A percentile compares a stretch with the other conserved stretches of the same genome.
Conservation (phyloP, 2,329 filamentous ascomycete species). For the Diaporthe nobilis region DNA sequence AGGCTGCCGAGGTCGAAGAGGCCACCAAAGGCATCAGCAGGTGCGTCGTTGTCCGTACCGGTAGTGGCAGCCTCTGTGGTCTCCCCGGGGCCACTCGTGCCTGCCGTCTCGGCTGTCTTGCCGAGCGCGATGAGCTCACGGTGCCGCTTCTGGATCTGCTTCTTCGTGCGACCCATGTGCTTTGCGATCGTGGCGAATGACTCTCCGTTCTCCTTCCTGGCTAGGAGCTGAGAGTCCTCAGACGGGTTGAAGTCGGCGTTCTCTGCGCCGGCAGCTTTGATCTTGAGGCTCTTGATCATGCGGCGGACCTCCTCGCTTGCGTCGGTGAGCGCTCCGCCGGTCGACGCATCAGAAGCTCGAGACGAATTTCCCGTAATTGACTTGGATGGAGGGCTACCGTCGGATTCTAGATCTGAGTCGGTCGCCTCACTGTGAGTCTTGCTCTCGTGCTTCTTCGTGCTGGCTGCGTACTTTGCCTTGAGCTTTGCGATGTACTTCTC, state of each 20-base stretch:
- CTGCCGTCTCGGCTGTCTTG: constrained; percentile 35
- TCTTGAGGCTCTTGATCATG: constrained; percentile 36
- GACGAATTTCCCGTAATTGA: not conserved
- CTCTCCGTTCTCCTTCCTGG: constrained; percentile 42
- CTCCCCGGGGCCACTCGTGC: not conserved
- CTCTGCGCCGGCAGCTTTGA: constrained; percentile 34
- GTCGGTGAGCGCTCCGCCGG: constrained; percentile 11
- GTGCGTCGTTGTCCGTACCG: constrained; percentile 10
- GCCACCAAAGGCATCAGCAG: not conserved
- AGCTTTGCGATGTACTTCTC: constrained; percentile 35
- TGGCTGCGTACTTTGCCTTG: constrained; percentile 18
- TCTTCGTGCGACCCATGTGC: constrained; percentile 22
- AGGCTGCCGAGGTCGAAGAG: constrained; percentile 29
- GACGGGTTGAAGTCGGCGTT: constrained; percentile 43
- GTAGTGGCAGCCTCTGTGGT: constrained; percentile 24
- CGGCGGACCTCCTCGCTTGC: constrained; percentile 28
- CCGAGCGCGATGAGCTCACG: constrained; percentile 15
- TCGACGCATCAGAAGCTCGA: not conserved
- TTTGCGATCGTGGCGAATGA: not conserved
- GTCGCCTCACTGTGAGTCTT: not conserved
- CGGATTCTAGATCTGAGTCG: not conserved
- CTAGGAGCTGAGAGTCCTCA: constrained; percentile 43
- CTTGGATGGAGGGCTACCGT: not conserved
- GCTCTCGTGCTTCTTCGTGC: not conserved
- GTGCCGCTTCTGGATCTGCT: constrained; percentile 20